phyloP scores from a whole-genome alignment of 2,329 filamentous ascomycete species.

The Bipolaris cookei region DNA sequence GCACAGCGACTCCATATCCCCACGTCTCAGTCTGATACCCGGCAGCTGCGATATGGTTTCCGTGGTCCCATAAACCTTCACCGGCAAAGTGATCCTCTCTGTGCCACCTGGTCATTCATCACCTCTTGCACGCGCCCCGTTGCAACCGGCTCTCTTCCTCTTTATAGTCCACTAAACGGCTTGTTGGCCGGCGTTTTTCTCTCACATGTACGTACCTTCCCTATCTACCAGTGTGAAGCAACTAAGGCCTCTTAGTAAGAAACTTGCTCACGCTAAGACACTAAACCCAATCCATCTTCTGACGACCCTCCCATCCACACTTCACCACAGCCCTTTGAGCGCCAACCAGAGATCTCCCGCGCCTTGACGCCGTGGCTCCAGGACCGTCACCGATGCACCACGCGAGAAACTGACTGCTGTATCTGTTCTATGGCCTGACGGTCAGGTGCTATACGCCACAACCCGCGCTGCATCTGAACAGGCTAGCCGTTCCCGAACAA shows the following conservation, averaged over 20 bases:
- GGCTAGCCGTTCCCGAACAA: background rate
- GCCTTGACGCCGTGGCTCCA: slow-evolving; percentile 25
- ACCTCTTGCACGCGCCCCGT: background rate
- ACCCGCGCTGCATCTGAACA: slow-evolving; percentile 13
- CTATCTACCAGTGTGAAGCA: slow-evolving; percentile 13
- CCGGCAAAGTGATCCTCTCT: background rate
- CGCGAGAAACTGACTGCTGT: slow-evolving; percentile 15
- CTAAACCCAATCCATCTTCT: slow-evolving; percentile 26
- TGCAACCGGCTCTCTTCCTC: background rate
- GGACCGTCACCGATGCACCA: slow-evolving; percentile 20
- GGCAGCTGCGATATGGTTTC: slow-evolving; percentile 19
- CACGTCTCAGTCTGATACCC: slow-evolving; percentile 17
- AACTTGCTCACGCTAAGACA: slow-evolving; percentile 32
- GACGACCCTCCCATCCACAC: slow-evolving; percentile 24
- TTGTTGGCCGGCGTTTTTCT: background rate
- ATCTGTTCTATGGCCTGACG: slow-evolving; percentile 18
- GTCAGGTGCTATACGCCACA: slow-evolving; percentile 18
- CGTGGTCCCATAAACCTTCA: slow-evolving; percentile 10
- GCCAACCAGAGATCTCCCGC: slow-evolving; percentile 29
- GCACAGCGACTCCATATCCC: slow-evolving; percentile 20
- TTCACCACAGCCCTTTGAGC: slow-evolving; percentile 24
- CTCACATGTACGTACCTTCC: slow-evolving; percentile 2
- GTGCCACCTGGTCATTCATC: background rate
- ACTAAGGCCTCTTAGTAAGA: slow-evolving; percentile 24
- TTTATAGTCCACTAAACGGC: background rate